A percentile compares a stretch with the other conserved stretches of the same genome.
phyloP scores from a whole-genome alignment of 441 rosid genomes.

The Cnidoscolus chayamansa region DNA sequence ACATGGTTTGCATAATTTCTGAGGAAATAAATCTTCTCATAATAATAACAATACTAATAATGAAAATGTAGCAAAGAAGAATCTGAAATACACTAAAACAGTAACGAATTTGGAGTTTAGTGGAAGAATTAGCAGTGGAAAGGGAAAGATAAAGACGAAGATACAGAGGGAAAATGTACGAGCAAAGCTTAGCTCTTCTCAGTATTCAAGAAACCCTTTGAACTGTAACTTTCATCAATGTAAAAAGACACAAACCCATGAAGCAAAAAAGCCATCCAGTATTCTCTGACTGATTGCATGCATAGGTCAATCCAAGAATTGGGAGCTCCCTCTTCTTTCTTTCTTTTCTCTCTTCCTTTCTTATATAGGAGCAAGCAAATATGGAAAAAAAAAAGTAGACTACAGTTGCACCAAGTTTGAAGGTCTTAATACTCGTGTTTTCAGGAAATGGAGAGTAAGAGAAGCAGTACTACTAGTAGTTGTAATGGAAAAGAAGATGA shows the following conservation, averaged over 20 bases:
- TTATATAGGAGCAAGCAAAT: constrained; percentile 2
- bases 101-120: constrained; percentile 34
- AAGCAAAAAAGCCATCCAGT: not conserved
- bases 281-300: constrained; percentile 22
- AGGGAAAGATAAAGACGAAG: not conserved
- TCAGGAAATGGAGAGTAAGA: constrained; percentile 11
- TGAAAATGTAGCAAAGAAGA: not conserved
- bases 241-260: constrained; percentile 27
- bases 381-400: not conserved
- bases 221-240: constrained; percentile 44
- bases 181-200: constrained; percentile 26
- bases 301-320: constrained; percentile 33
- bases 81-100: constrained; percentile 24
- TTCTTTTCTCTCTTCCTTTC: not conserved
- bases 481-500: constrained; percentile 6
- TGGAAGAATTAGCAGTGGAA: constrained; percentile 34
- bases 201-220: constrained; percentile 40
- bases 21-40: too few species aligned
- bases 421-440: not conserved
- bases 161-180: constrained; percentile 19
- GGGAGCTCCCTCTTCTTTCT: too few species aligned
- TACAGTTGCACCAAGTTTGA: not conserved
- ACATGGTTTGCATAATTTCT: too few species aligned
- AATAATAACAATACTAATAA: too few species aligned
- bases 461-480: not conserved